Percentiles rank a stretch among this genome's conserved stretches.
phyloP scores from a whole-genome alignment of 2,329 filamentous ascomycete genomes.

The Fusarium haematococcum region DNA sequence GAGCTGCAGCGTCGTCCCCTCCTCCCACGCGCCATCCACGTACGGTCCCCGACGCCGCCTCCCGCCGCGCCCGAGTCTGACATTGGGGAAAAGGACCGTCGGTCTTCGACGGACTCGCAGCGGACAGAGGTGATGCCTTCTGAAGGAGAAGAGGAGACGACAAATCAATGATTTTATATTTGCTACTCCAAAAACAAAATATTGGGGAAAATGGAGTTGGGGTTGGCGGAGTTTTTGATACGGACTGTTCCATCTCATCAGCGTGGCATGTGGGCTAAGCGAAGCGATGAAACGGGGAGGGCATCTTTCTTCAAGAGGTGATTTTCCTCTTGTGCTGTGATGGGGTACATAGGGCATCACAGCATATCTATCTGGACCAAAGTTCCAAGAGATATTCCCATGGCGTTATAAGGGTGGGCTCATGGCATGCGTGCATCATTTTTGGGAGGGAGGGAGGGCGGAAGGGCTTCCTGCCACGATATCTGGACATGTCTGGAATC shows the following conservation, averaged over 20 bases:
- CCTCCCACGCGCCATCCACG: constrained; percentile 38
- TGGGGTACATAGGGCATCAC: constrained; percentile 21
- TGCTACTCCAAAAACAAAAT: neutral
- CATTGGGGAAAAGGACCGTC: constrained; percentile 11
- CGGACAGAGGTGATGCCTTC: constrained; percentile 24
- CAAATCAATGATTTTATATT: neutral
- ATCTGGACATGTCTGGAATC: constrained; percentile 38
- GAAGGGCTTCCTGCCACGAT: constrained; percentile 1
- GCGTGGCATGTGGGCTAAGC: constrained; percentile 14
- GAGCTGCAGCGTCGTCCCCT: constrained; percentile 61
- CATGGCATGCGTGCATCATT: neutral
- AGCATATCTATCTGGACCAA: constrained; percentile 16
- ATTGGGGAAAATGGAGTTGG: neutral
- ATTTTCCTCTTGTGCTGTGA: constrained; percentile 10
- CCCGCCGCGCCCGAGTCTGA: neutral
- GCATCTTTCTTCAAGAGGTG: constrained; percentile 1
- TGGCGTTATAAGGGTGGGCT: constrained; percentile 23
- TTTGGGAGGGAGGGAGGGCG: neutral
- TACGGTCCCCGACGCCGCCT: constrained; percentile 38
- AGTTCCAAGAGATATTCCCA: constrained; percentile 33
- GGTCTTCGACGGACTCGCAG: constrained; percentile 33
- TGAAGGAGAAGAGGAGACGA: constrained; percentile 7
- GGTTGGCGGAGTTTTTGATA: constrained; percentile 16
- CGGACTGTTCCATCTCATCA: constrained; percentile 6
- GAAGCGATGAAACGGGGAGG: constrained; percentile 4